Evolutionary conservation across 1,284 basidiomycete species (phyloP), one percentile per base, ranked within the genome.

Genomic region (Hemileia vastatrix): DNA sequence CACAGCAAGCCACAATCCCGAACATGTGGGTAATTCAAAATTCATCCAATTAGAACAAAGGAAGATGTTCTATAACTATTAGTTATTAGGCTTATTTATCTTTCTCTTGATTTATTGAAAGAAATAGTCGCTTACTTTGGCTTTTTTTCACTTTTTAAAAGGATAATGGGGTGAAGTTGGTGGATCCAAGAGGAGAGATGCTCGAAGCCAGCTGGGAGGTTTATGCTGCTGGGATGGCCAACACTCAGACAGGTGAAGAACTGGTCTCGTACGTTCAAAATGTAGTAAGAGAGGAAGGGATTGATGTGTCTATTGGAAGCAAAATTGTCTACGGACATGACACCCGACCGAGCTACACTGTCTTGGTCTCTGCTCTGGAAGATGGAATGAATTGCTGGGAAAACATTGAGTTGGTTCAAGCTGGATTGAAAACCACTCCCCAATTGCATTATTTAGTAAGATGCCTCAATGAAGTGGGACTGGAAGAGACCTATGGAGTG

Each of bases 151-250:
- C 64, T 32, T 49, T 47, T 44, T 57, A 18, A 13, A 51, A 96
- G 90, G 95, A 99, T 77, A 99, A 99, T 76, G 95, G 95, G 36
- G 90, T 97, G 66, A 99, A 98, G 77, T 84, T 98, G 55, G 90
- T 99, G 49, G 95, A 99, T 78, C 90, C 95, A 15, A 84, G 84
- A 11, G 95, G 95, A n/a, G 95, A 99, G 77, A 99, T 99, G 95
- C 83, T 99, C n/a, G 88, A 94, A 72, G 80, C 87, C 1, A 83
- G 88, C 33, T 99, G 95, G 95, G 95, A 99, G 77, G 75, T 77
- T 0, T 83, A 94, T 74, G 93, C 94, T 19, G 94, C 95, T 4
- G 77, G 77, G 4, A 79, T 98, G n/a, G 88, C 93, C 64, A 98
- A 98, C 76, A 90, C 90, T 19, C 70, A 81, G 9, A 83, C 83